These are phyloP conservation scores for Neurospora sp. DNA, from an alignment of 495 filamentous ascomycete species.

Conservation along the genomic window DNA sequence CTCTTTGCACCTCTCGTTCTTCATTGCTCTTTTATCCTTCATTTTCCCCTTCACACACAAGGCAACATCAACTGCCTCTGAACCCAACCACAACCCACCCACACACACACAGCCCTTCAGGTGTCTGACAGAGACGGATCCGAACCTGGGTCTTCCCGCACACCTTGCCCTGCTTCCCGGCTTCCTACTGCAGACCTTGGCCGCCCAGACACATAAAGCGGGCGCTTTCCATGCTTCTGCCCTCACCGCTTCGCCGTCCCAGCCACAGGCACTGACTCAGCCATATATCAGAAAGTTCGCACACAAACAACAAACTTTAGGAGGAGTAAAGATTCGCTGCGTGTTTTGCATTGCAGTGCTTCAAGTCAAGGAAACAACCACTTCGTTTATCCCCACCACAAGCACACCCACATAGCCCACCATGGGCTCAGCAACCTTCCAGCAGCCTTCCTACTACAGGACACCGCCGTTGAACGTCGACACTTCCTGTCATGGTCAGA, in stretches of 20 bases:
- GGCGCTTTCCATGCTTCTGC: constrained; percentile 9
- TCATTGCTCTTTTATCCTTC: neutral
- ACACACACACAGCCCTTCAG: neutral
- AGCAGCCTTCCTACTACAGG: constrained; percentile 53
- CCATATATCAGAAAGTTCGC: constrained; percentile 21
- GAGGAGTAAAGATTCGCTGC: neutral
- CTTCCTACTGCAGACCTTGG: constrained; percentile 7
- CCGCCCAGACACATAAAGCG: constrained; percentile 20
- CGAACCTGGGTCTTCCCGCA: neutral
- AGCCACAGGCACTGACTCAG: constrained; percentile 26
- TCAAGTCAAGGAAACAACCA: neutral
- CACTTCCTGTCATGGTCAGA: constrained; percentile 39
- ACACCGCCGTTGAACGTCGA: constrained; percentile 52
- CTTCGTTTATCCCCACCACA: neutral
- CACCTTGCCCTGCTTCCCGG: constrained; percentile 6
- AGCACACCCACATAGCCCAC: constrained; percentile 22
- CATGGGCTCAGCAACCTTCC: constrained; percentile 40
- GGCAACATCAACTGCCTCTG: neutral
- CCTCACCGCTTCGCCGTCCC: constrained; percentile 20
- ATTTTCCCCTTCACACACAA: neutral
- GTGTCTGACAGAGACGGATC: neutral
- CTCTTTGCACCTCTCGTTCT: neutral
- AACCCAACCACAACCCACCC: neutral
- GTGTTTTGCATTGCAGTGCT: neutral
- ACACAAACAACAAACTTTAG: constrained; percentile 3